Percentiles rank a stretch among this genome's conserved stretches.
phyloP scores from a whole-genome alignment of 2,329 filamentous ascomycete genomes.

The Paraphaeosphaeria minitans region DNA sequence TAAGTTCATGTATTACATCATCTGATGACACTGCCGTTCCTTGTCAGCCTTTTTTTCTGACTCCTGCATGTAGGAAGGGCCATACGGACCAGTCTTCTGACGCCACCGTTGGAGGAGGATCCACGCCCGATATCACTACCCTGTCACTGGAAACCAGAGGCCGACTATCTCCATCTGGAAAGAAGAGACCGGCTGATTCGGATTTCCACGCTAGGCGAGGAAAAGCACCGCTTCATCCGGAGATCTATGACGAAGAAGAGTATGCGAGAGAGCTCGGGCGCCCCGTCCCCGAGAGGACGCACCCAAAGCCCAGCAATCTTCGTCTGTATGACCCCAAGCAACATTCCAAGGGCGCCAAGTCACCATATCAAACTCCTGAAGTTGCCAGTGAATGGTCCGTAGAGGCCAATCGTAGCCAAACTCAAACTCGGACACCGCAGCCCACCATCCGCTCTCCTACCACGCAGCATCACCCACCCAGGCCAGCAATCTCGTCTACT shows the following conservation, averaged over 20 bases:
- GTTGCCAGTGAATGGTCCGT: slow-evolving; percentile 30
- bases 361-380: slow-evolving; percentile 30
- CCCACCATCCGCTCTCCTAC: slow-evolving; percentile 18
- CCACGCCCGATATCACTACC: slow-evolving; percentile 37
- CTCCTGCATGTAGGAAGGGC: slow-evolving; percentile 21
- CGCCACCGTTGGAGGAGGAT: slow-evolving; percentile 33
- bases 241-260: slow-evolving; percentile 32
- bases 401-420: slow-evolving; percentile 26
- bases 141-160: slow-evolving; percentile 34
- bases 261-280: slow-evolving; percentile 30
- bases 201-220: slow-evolving; percentile 32
- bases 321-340: slow-evolving; percentile 30
- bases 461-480: slow-evolving; percentile 14
- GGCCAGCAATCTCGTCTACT: slow-evolving; percentile 16
- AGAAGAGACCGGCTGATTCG: slow-evolving; percentile 37
- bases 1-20: slow-evolving; percentile 23
- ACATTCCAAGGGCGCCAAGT: slow-evolving; percentile 16
- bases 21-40: neutral
- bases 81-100: slow-evolving; percentile 27
- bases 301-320: slow-evolving; percentile 23
- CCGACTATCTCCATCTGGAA: slow-evolving; percentile 29
- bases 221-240: slow-evolving; percentile 29
- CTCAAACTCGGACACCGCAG: slow-evolving; percentile 21
- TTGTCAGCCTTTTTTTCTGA: slow-evolving; percentile 13
- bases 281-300: slow-evolving; percentile 21